Evolutionary conservation across 208 protist genomes (phyloP).

Genomic region (Leishmania lainsoni): DNA sequence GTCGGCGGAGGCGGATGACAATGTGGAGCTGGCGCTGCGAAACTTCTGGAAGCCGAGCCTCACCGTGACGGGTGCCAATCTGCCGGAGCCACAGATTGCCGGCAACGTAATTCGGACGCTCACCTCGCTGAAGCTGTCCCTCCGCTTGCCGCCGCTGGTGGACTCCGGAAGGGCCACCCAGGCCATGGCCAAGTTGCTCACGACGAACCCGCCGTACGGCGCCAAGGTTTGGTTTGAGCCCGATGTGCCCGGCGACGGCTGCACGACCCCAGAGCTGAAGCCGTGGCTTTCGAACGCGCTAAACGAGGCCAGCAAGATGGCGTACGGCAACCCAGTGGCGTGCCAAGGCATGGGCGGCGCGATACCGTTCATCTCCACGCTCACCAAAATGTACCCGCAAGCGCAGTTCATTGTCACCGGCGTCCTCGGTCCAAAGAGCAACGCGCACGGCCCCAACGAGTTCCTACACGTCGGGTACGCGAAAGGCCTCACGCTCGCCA

Average conservation of each 20-base stretch:
- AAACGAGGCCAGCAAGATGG: constrained; percentile 74
- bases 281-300: constrained; percentile 86
- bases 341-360: constrained; percentile 87
- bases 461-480: constrained; percentile 91
- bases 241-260: constrained; percentile 75
- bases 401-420: constrained; percentile 96
- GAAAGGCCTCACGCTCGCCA: constrained; percentile 87
- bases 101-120: constrained; percentile 94
- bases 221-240: constrained; percentile 87
- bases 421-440: constrained; percentile 90
- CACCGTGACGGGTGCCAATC: constrained; percentile 90
- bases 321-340: constrained; percentile 80
- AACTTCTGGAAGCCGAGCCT: constrained; percentile 95
- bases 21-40: constrained; percentile 84
- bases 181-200: constrained; percentile 75
- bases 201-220: constrained; percentile 89
- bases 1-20: constrained; percentile 43
- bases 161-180: constrained; percentile 53
- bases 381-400: constrained; percentile 86
- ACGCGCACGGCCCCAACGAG: constrained; percentile 96
- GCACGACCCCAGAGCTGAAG: constrained; percentile 75
- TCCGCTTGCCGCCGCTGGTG: constrained; percentile 91
- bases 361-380: constrained; percentile 96
- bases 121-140: constrained; percentile 91
- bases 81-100: constrained; percentile 78